Conservation (phyloP, 306 rosid species). For the Oxytropis ochrocephala region DNA sequence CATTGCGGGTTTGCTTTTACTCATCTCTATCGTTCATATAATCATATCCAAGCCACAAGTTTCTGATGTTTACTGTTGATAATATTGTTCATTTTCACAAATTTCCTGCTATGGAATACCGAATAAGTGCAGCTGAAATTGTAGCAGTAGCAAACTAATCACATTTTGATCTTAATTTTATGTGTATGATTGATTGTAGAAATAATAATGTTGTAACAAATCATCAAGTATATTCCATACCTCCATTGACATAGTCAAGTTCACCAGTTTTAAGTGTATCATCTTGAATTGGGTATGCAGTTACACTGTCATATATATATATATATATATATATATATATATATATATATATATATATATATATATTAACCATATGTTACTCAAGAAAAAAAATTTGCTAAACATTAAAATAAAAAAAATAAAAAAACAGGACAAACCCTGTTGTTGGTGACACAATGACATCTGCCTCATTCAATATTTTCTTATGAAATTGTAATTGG, state of each 20-base stretch:
- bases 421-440: conserved; percentile 45
- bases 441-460: conserved; percentile 87
- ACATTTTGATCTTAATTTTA: not conserved
- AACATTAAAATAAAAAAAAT: not conserved
- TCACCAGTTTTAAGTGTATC: conserved; percentile 85
- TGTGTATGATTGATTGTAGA: no score
- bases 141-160: not conserved
- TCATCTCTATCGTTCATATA: no score
- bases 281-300: conserved; percentile 75
- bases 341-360: no score
- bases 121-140: conserved; percentile 77
- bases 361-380: not conserved
- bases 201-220: not conserved
- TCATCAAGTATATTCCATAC: conserved; percentile 26
- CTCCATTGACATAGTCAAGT: conserved; percentile 93
- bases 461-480: conserved; percentile 63
- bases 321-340: no score
- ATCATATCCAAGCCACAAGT: no score
- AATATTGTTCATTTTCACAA: no score
- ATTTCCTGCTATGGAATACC: conserved; percentile 80
- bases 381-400: not conserved
- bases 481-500: conserved; percentile 65
- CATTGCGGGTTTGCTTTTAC: no score
- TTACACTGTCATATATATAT: no score
- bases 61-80: no score